A percentile compares a stretch with the other conserved stretches of the same genome.
Conservation (phyloP, 108 stramenopile genomes). For the Cylindrotheca closterium region DNA sequence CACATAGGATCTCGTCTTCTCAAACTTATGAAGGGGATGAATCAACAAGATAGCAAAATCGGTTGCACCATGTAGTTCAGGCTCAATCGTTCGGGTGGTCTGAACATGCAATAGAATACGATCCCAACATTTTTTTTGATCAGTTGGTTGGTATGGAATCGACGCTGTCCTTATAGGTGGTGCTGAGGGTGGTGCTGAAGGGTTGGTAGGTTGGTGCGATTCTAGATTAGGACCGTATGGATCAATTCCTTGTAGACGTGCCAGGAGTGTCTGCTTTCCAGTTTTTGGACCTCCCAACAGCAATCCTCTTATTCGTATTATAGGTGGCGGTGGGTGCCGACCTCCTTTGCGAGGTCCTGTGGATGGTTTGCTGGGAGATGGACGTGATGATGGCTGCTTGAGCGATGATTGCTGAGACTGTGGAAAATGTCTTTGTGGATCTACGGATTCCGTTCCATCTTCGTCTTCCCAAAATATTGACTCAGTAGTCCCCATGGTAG, state of each 20-base stretch:
- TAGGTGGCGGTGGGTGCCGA: slow-evolving; percentile 11
- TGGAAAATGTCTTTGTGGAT: background rate
- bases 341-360: background rate
- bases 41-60: slow-evolving; percentile 42
- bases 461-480: slow-evolving; percentile 27
- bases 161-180: background rate
- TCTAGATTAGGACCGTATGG: slow-evolving; percentile 30
- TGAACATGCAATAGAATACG: slow-evolving; percentile 37
- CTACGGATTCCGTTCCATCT: background rate
- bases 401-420: background rate
- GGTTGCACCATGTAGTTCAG: background rate
- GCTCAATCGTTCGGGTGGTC: background rate
- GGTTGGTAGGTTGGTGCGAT: too few species aligned
- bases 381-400: background rate
- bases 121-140: slow-evolving; percentile 14
- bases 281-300: slow-evolving; percentile 44
- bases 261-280: slow-evolving; percentile 48
- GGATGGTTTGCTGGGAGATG: background rate
- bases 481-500: slow-evolving; percentile 42
- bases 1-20: slow-evolving; percentile 2
- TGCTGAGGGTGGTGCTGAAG: background rate
- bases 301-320: slow-evolving; percentile 21
- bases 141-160: slow-evolving; percentile 41
- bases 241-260: slow-evolving; percentile 49
- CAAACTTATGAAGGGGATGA: slow-evolving; percentile 4